Base-by-base conservation (phyloP, 2,329 filamentous ascomycete species). In the Monilinia vaccinii-corymbosi region DNA sequence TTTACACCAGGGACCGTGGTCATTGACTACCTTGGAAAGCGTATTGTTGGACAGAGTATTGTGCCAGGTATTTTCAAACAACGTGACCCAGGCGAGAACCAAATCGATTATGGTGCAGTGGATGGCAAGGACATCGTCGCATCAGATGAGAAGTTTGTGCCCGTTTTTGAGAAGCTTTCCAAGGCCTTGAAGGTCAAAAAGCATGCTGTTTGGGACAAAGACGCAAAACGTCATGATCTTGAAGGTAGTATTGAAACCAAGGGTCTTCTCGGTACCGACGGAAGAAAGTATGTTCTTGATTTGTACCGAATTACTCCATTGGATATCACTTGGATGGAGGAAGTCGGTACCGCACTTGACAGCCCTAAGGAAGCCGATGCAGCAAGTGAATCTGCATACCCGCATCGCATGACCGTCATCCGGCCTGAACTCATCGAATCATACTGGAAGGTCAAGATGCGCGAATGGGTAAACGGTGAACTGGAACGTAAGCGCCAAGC, bases 11-110 rank as follows among this genome's bases (percentile, higher is more conserved):
- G 93, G 59, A 99, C 94, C 2, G 90, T 97, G 10, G 91, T 99
- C 16, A 88, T 97, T 21, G 94, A 99, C 74, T 99, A 97, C 72
- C 83, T 97, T 42, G 94, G 95, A 70, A 97, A 96, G 80, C 91
- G 94, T 65, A 88, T 99, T 68, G 94, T 99, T 57, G 94, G 91
- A 40, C 94, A 99, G 77, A 97, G 92, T 70, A 97, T 99, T 65
- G 94, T 99, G 21, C 94, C 94, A 6, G 95, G 94, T 62, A 99
- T 99, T 70, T 99, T 99, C 82, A 97, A 97, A 79, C 94, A 97
- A 77, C 86, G 93, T 40, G 94, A 97, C 70, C 91, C 92, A 34
- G 94, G 92, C 56, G 94, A 99, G 82, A 94, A 96, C 75, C 94
- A 97, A 75, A 97, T 99, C 68, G 94, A 99, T 73, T 99, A 99